Conservation (phyloP, 257 asterid species). For the Penstemon eatonii region DNA sequence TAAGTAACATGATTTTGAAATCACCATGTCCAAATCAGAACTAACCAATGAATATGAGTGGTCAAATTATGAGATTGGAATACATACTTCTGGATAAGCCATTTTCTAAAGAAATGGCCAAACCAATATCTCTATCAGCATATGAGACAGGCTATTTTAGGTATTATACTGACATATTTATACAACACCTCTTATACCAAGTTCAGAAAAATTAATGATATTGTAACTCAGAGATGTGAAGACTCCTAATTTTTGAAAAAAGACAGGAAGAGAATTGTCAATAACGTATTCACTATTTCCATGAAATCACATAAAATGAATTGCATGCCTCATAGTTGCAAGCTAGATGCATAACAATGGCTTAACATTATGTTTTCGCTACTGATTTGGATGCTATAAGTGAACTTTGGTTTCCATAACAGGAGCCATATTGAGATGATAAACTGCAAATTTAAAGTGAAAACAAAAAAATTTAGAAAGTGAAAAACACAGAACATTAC, state of each 20-base stretch:
- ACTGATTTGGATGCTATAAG: conserved; percentile 17
- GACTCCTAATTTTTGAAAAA: conserved; percentile 15
- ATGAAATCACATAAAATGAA: neutral
- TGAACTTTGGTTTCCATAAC: neutral
- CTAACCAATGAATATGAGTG: conserved; percentile 11
- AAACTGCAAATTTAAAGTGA: conserved; percentile 12
- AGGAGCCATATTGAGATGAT: conserved; percentile 16
- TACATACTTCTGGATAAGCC: neutral
- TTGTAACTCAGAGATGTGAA: neutral
- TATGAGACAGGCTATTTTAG: neutral
- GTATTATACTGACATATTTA: neutral
- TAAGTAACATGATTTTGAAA: neutral
- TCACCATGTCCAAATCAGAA: conserved; percentile 5
- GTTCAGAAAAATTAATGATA: conserved; percentile 3
- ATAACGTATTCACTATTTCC: conserved; percentile 6
- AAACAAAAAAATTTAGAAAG: neutral
- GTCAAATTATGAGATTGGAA: neutral
- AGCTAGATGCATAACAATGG: conserved; percentile 15
- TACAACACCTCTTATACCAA: conserved; percentile 10
- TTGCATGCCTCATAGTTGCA: conserved; percentile 3
- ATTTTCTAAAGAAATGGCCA: neutral
- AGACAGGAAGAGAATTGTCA: conserved; percentile 9
- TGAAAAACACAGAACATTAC: conserved; percentile 39
- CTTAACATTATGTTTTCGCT: conserved; percentile 1
- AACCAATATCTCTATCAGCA: neutral